Evolutionary conservation across 108 stramenopile species (phyloP).

Genomic region (Heterococcus sp.): DNA sequence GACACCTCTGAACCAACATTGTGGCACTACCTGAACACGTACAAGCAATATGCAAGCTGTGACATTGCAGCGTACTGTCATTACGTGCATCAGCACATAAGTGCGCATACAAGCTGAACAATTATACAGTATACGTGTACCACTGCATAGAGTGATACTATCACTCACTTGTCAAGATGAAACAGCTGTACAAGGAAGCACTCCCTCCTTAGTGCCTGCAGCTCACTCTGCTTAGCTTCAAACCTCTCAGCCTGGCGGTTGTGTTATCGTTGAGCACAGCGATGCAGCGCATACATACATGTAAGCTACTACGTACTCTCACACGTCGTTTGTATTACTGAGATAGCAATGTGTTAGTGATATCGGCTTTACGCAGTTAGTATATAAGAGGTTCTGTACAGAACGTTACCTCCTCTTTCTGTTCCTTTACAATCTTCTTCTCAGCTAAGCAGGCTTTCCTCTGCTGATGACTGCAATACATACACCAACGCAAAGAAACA

Average conservation of each 20-base stretch:
- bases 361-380: too few relatives aligned
- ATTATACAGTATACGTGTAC: too few relatives aligned
- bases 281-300: neutral
- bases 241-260: slow-evolving; percentile 80
- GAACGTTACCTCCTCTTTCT: slow-evolving; percentile 67
- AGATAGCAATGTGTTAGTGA: too few relatives aligned
- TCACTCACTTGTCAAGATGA: slow-evolving; percentile 61
- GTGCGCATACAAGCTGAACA: too few relatives aligned
- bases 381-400: neutral
- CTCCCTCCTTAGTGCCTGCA: slow-evolving; percentile 70
- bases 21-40: too few relatives aligned
- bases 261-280: neutral
- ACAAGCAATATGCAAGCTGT: too few relatives aligned
- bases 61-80: too few relatives aligned
- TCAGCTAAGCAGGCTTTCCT: slow-evolving; percentile 83
- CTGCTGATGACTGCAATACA: slow-evolving; percentile 66
- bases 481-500: neutral
- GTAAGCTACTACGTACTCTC: neutral
- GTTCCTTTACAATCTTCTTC: slow-evolving; percentile 79
- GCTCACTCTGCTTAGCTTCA: slow-evolving; percentile 64
- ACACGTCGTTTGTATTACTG: neutral
- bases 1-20: too few relatives aligned
- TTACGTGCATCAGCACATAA: too few relatives aligned
- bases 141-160: too few relatives aligned
- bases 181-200: slow-evolving; percentile 87